A percentile compares a stretch with the other conserved stretches of the same genome.
Conservation (phyloP, 2,329 filamentous ascomycete genomes). For the Parascedosporium putredinis region DNA sequence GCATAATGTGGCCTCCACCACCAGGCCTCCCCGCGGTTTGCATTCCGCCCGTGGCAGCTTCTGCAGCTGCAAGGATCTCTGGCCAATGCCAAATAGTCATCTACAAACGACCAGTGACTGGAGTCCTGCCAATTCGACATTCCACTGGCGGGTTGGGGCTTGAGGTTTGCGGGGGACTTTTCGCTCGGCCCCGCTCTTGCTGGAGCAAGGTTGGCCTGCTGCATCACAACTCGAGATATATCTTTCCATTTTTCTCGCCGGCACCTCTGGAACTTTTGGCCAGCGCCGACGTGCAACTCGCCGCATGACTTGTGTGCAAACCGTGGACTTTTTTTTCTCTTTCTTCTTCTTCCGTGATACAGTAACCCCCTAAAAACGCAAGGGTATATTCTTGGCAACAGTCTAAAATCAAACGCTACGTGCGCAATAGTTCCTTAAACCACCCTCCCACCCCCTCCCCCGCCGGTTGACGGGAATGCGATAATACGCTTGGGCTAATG, state of each 20-base stretch:
- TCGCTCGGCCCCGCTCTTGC: not conserved
- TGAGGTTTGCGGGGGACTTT: not conserved
- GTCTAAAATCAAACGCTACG: too few species aligned
- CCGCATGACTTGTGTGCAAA: not conserved
- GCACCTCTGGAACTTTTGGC: slow-evolving; percentile 1
- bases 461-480: not conserved
- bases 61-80: not conserved
- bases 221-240: not conserved
- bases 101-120: not conserved
- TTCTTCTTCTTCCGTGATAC: too few species aligned
- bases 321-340: too few species aligned
- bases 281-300: not conserved
- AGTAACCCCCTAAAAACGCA: too few species aligned
- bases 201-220: not conserved
- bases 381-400: too few species aligned
- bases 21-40: slow-evolving; percentile 1
- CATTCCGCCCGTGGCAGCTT: not conserved
- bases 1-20: not conserved
- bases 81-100: not conserved
- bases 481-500: not conserved
- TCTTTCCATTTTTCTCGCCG: not conserved
- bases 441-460: not conserved
- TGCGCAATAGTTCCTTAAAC: too few species aligned
- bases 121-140: not conserved
- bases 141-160: not conserved